Evolutionary conservation across 2,329 filamentous ascomycete genomes (phyloP).

Genomic region (Helminthosporium solani): DNA sequence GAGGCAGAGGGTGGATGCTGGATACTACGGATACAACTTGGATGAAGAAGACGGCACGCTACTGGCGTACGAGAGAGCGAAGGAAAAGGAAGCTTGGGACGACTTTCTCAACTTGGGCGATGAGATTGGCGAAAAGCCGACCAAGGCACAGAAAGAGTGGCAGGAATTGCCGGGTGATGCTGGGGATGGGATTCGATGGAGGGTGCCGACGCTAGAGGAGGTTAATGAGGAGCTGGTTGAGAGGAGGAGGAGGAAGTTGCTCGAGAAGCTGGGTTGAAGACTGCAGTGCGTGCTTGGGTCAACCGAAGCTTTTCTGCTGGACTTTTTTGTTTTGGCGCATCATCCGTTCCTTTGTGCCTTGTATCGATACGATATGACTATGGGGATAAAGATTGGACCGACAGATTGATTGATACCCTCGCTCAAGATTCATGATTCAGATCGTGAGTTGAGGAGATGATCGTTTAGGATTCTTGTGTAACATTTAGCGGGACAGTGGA

Average conservation of each 20-base stretch:
- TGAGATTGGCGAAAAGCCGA: constrained; percentile 35
- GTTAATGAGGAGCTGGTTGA: constrained; percentile 94
- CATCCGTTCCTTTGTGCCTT: not conserved
- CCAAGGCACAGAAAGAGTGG: constrained; percentile 56
- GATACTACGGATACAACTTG: constrained; percentile 92
- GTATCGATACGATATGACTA: not conserved
- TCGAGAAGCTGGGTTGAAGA: constrained; percentile 68
- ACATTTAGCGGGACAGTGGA: too few relatives aligned
- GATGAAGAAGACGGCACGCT: constrained; percentile 86
- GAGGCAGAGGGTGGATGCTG: constrained; percentile 79
- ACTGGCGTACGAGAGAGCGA: constrained; percentile 75
- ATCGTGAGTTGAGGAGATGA: not conserved
- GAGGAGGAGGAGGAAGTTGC: constrained; percentile 73
- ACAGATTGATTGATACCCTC: constrained; percentile 20
- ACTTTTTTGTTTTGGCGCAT: not conserved
- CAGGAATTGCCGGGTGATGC: constrained; percentile 82
- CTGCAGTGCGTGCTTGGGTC: not conserved
- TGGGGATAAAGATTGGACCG: not conserved
- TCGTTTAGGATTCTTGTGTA: not conserved
- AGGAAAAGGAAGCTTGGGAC: constrained; percentile 79
- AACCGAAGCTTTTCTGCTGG: not conserved
- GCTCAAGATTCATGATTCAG: not conserved
- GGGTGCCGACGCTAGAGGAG: constrained; percentile 80
- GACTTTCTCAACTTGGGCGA: constrained; percentile 61
- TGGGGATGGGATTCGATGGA: constrained; percentile 81